Base-by-base conservation (phyloP, 2,329 filamentous ascomycete species). In the Esteya vermicola region DNA sequence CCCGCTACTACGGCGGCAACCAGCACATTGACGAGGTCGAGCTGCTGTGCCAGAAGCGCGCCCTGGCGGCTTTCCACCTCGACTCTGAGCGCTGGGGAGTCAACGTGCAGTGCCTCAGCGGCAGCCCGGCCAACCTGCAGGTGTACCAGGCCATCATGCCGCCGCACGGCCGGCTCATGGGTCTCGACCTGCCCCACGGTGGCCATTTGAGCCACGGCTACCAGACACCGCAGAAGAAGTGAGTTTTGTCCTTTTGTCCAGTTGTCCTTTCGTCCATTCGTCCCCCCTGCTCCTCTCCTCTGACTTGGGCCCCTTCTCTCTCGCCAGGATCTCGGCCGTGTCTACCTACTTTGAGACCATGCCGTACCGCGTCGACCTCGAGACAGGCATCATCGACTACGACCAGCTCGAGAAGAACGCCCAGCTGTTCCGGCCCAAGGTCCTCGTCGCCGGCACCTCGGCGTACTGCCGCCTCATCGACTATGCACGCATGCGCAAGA, bases 321-420 rank as follows among this genome's bases (percentile, higher is more conserved):
- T 14, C n/a, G n/a, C 3, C 21, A 79, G 72, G 69, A 98, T 98
- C 63, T 96, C 89, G 41, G 86, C 86, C 45, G 82, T 98, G 53
- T 96, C 89, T 30, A 96, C 89, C 56, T 98, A 98, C 75, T 98
- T 96, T 59, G 89, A 98, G 73, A 98, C 91, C 44, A 81, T 98
- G 65, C 91, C 91, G 41, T 98, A 98, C 73, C 80, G 86, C 46
- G 81, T 96, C 47, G 71, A 91, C 61, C 73, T 84, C 52, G 75
- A 83, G 55, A 96, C 91, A 25, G 91, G 91, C 52, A 78, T 96
- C 62, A 98, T 98, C 56, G 91, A 98, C 66, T 98, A 98, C 63
- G 85, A 93, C 54, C 77, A 75, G 54, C 79, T 98, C 47, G 81
- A 91, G 65, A 83, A 93, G 68, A 80, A 91, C 55, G 89, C 88